Conservation (phyloP, 805 yeast genomes). For the Metschnikowia lunata region DNA sequence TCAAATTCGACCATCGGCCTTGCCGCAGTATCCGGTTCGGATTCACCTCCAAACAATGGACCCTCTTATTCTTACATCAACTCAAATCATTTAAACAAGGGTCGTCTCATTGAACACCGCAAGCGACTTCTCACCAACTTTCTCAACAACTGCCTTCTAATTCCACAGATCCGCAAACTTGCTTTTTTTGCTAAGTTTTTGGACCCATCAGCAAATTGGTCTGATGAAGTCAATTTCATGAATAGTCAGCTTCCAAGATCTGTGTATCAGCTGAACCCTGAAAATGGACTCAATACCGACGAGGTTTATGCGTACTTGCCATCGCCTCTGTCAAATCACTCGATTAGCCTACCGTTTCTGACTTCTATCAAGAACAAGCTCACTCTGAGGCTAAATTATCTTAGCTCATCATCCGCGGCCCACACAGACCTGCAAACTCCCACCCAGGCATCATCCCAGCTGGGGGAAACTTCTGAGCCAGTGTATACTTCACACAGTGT, state of each 20-base stretch:
- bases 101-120: constrained; percentile 36
- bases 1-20: constrained; percentile 4
- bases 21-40: constrained; percentile 2
- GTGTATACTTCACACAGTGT: constrained; percentile 5
- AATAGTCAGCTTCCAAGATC: constrained; percentile 38
- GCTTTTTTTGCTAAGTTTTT: constrained; percentile 70
- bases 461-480: constrained; percentile 19
- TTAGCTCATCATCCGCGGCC: background rate
- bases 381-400: constrained; percentile 1
- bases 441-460: constrained; percentile 11
- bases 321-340: constrained; percentile 24
- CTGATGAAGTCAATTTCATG: constrained; percentile 50
- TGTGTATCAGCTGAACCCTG: constrained; percentile 41
- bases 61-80: constrained; percentile 31
- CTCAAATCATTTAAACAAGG: constrained; percentile 37
- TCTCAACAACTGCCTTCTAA: constrained; percentile 66
- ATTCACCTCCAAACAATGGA: constrained; percentile 6
- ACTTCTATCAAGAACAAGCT: constrained; percentile 17
- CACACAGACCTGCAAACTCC: constrained; percentile 17
- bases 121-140: constrained; percentile 55
- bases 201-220: constrained; percentile 83
- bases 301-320: constrained; percentile 33
- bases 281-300: constrained; percentile 38
- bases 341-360: constrained; percentile 28
- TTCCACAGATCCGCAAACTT: constrained; percentile 52